Percentiles rank a stretch among this genome's conserved stretches.
phyloP scores from a whole-genome alignment of 176 grass and related monocot genomes.

The Avena insularis region DNA sequence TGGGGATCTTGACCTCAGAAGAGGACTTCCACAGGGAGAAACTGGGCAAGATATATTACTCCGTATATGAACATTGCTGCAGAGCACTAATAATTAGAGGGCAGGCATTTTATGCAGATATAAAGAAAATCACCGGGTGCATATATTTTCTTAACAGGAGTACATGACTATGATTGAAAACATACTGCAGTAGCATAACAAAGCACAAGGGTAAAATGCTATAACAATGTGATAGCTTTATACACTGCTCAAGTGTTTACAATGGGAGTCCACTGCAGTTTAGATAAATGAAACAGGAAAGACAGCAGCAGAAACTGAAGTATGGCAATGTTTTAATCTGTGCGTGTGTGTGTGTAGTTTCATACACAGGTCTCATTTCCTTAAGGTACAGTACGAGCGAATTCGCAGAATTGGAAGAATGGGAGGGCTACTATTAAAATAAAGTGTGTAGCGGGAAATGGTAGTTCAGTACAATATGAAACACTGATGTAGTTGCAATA shows the following conservation, averaged over 20 bases:
- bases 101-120: conserved; percentile 21
- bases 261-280: neutral
- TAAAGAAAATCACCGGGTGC: conserved; percentile 20
- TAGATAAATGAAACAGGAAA: conserved; percentile 17
- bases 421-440: conserved; percentile 1
- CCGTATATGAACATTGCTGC: conserved; percentile 74
- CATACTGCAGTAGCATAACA: conserved; percentile 36
- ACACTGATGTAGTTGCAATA: neutral
- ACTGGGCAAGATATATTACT: conserved; percentile 98
- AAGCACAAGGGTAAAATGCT: conserved; percentile 8
- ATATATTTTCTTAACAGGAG: conserved; percentile 2
- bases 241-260: neutral
- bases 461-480: conserved; percentile 26
- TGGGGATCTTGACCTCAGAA: conserved; percentile 83
- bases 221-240: conserved; percentile 21
- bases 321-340: neutral
- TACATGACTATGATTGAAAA: conserved; percentile 9
- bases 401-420: conserved; percentile 2
- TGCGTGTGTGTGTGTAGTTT: conserved; percentile 6
- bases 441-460: conserved; percentile 20
- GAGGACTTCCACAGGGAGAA: conserved; percentile 91
- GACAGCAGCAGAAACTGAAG: conserved; percentile 12
- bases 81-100: conserved; percentile 40
- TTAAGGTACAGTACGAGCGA: neutral
- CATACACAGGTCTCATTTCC: neutral